Percentiles rank a stretch among this genome's conserved stretches.
Evolutionary conservation across 768 basidiomycete genomes (phyloP).

Genomic region (Postia placenta): DNA sequence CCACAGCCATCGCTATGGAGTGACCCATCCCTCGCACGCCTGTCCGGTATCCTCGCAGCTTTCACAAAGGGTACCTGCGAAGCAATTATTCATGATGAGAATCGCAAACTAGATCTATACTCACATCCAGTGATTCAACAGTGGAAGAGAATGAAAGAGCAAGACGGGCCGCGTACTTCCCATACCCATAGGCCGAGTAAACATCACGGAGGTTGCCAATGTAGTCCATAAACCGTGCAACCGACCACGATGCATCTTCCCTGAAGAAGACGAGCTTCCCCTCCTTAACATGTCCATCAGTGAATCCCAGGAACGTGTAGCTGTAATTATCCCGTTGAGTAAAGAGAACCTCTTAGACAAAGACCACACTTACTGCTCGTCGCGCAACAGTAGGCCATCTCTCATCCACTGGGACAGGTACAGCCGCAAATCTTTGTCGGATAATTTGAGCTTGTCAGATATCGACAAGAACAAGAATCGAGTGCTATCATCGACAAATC

Average conservation of each 20-base stretch:
- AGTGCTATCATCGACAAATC: constrained; percentile 11
- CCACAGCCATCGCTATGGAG: constrained; percentile 16
- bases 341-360: too few species aligned
- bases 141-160: constrained; percentile 16
- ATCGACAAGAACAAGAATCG: constrained; percentile 12
- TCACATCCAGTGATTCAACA: constrained; percentile 13
- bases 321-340: too few species aligned
- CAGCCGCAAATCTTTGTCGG: constrained; percentile 1
- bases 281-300: constrained; percentile 14
- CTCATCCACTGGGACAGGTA: constrained; percentile 3
- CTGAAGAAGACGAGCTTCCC: constrained; percentile 15
- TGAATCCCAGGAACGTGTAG: constrained; percentile 13
- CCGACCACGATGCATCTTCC: constrained; percentile 14
- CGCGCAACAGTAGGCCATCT: constrained; percentile 6
- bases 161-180: constrained; percentile 14
- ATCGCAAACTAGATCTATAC: neutral
- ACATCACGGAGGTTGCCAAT: constrained; percentile 12
- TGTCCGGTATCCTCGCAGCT: constrained; percentile 8
- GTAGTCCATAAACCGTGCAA: constrained; percentile 6
- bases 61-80: neutral
- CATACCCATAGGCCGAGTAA: constrained; percentile 10
- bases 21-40: constrained; percentile 9
- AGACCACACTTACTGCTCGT: constrained; percentile 6
- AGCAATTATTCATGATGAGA: neutral
- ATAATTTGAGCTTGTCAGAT: neutral